These are phyloP conservation scores for Gossypium trilobum DNA, from an alignment of 441 rosid species.

Conservation along the genomic window DNA sequence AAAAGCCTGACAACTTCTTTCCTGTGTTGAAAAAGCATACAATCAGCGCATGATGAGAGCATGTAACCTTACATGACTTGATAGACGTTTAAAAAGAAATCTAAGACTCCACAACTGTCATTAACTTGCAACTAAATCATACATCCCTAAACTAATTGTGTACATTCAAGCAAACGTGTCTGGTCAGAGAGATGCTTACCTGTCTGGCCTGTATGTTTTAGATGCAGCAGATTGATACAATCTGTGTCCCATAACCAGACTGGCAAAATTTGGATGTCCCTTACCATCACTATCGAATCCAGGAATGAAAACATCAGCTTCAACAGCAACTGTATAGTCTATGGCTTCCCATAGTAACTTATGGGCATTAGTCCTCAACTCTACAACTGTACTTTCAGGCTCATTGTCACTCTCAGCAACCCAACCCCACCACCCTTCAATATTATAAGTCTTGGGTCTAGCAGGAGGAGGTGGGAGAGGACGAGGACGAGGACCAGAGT, in stretches of 20 bases:
- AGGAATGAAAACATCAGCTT: conserved; percentile 85
- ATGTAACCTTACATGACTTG: neutral
- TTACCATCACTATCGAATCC: conserved; percentile 87
- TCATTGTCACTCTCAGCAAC: conserved; percentile 98
- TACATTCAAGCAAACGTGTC: neutral
- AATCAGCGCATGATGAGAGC: conserved; percentile 5
- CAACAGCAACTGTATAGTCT: conserved; percentile 70
- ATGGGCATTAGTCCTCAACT: conserved; percentile 92
- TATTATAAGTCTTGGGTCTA: conserved; percentile 75
- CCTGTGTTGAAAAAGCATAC: conserved; percentile 30
- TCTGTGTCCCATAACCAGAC: conserved; percentile 89
- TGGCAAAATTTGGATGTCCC: conserved; percentile 86
- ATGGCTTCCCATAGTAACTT: conserved; percentile 92
- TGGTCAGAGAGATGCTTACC: conserved; percentile 32
- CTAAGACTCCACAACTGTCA: neutral
- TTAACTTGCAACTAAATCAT: neutral
- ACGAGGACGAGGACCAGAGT: conserved; percentile 72
- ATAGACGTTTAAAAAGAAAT: neutral
- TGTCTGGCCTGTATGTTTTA: conserved; percentile 77
- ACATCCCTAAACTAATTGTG: neutral
- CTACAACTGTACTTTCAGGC: conserved; percentile 90
- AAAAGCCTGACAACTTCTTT: conserved; percentile 54
- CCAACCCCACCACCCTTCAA: conserved; percentile 99
- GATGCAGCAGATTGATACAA: conserved; percentile 77
- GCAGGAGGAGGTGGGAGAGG: conserved; percentile 93